These are phyloP conservation scores for Fusarium sp. DNA, from an alignment of 2,329 filamentous ascomycete genomes.

Conservation along the genomic window DNA sequence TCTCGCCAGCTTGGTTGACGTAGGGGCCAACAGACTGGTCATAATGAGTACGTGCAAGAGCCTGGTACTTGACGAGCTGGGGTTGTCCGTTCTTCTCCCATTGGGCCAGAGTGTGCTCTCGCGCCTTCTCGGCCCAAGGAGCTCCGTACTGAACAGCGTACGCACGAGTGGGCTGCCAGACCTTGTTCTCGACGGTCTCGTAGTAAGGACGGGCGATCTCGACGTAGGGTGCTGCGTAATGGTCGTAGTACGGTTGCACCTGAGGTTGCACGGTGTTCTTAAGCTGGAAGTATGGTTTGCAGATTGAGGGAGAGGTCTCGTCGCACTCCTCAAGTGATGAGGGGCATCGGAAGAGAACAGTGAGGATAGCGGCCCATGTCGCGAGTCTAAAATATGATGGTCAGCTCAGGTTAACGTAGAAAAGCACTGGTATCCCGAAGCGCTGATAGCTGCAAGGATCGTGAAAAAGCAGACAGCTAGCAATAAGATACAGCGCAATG, in stretches of 20 bases:
- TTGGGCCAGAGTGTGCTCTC: slow-evolving; percentile 73
- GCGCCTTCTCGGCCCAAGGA: slow-evolving; percentile 75
- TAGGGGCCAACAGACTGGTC: slow-evolving; percentile 78
- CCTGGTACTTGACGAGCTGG: slow-evolving; percentile 73
- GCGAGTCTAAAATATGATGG: slow-evolving; percentile 66
- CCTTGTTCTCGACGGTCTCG: slow-evolving; percentile 66
- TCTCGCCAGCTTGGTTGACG: slow-evolving; percentile 68
- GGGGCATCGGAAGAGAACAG: slow-evolving; percentile 85
- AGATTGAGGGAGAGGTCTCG: slow-evolving; percentile 78
- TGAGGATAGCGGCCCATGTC: slow-evolving; percentile 88
- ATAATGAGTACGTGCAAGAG: slow-evolving; percentile 73
- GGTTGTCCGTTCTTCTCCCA: slow-evolving; percentile 86
- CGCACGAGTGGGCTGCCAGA: slow-evolving; percentile 75
- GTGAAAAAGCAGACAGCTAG: slow-evolving; percentile 2
- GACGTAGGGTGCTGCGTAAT: slow-evolving; percentile 86
- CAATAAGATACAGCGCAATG: slow-evolving; percentile 1
- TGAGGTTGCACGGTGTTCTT: slow-evolving; percentile 75
- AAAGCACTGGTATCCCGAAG: neutral
- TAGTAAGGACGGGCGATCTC: slow-evolving; percentile 82
- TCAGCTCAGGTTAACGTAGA: neutral
- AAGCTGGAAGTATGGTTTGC: slow-evolving; percentile 81
- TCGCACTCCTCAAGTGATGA: slow-evolving; percentile 73
- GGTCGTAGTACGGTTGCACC: slow-evolving; percentile 84
- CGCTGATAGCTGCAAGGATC: slow-evolving; percentile 11
- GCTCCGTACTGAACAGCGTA: slow-evolving; percentile 80